Conservation (phyloP, 768 basidiomycete genomes). For the Boletus pseudopeckii region DNA sequence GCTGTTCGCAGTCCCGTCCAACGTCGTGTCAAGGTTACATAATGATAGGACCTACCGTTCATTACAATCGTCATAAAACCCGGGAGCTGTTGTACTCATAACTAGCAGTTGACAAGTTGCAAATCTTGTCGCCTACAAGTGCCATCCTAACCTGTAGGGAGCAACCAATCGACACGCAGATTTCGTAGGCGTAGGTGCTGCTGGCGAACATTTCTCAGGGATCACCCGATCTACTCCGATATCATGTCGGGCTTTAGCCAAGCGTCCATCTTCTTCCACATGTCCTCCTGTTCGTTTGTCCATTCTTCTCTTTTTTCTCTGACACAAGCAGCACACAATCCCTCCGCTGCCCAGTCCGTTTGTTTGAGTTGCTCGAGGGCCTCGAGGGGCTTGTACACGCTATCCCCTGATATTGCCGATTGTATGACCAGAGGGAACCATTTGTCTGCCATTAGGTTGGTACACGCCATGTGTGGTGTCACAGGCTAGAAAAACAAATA, state of each 20-base stretch:
- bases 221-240: constrained; percentile 7
- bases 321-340: constrained; percentile 58
- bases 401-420: constrained; percentile 57
- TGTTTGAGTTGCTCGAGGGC: constrained; percentile 58
- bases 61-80: too few relatives aligned
- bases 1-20: too few relatives aligned
- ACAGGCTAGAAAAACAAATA: constrained; percentile 34
- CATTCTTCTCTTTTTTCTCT: constrained; percentile 62
- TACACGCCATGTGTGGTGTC: constrained; percentile 72
- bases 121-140: constrained; percentile 1
- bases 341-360: constrained; percentile 55
- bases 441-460: constrained; percentile 63
- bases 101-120: too few relatives aligned
- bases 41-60: background rate
- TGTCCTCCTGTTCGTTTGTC: constrained; percentile 52
- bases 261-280: constrained; percentile 60
- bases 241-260: constrained; percentile 42
- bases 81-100: too few relatives aligned
- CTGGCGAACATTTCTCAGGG: background rate
- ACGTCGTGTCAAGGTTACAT: background rate
- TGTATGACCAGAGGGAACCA: constrained; percentile 74
- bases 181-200: background rate
- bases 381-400: constrained; percentile 70
- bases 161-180: background rate
- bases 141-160: constrained; percentile 2